Percentiles rank a stretch among this genome's conserved stretches.
Conservation (phyloP, 2,329 filamentous ascomycete genomes). For the Pestalotiopsis sp. region DNA sequence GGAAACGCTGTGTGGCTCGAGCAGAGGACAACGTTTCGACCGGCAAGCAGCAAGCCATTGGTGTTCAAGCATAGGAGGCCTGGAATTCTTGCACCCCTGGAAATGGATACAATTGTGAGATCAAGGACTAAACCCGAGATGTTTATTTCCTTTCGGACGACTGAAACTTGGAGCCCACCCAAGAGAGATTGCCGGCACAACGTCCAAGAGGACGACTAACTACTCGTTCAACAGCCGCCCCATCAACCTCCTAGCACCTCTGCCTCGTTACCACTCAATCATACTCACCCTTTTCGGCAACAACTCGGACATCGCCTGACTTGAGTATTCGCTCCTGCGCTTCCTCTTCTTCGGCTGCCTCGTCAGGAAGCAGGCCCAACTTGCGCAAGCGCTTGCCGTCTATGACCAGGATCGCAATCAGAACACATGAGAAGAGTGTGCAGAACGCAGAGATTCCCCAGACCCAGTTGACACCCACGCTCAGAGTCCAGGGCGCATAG, state of each 20-base stretch:
- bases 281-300: neutral
- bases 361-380: neutral
- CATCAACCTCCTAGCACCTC: neutral
- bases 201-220: too few relatives aligned
- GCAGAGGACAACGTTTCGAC: too few relatives aligned
- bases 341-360: neutral
- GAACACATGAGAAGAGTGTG: neutral
- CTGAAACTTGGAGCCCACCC: too few relatives aligned
- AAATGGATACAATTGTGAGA: too few relatives aligned
- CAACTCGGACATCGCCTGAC: neutral
- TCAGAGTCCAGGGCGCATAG: neutral
- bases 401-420: neutral
- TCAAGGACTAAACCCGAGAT: too few relatives aligned
- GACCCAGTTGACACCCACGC: neutral
- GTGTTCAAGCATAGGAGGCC: too few relatives aligned
- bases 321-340: neutral
- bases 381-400: neutral
- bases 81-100: too few relatives aligned
- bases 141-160: too few relatives aligned
- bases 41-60: too few relatives aligned
- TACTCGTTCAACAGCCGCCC: neutral
- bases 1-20: too few relatives aligned
- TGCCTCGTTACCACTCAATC: neutral
- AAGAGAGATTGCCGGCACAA: too few relatives aligned
- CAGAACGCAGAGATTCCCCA: neutral